Base-by-base conservation (phyloP, 768 basidiomycete genomes). In the Holtermanniella nyarrowii region DNA sequence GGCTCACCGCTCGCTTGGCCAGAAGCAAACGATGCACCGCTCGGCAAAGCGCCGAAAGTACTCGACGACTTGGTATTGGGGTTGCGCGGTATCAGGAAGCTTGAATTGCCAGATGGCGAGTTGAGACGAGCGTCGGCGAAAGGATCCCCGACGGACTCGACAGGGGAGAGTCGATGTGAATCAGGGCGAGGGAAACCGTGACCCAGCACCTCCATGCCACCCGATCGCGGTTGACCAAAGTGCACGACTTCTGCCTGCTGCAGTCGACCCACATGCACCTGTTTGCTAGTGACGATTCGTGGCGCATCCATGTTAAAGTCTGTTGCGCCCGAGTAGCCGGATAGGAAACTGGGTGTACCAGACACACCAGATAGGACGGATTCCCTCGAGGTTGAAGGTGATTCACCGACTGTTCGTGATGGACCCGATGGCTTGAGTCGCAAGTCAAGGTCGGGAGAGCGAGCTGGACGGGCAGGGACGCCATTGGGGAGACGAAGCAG, bases 191-290 rank as follows among this genome's bases (percentile, higher is more conserved):
- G 31, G 31, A 37, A 37, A 16, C 31, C 49, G n/a, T 44, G 14
- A 5, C 49, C 42, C n/a, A 50, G 22, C 11, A 44, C 40, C 20
- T 50, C 49, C 49, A 50, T 50, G 20, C 22, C 41, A 16, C 40
- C 44, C 21, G 26, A 21, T 16, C n/a, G 20, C 18, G 45, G 45
- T 46, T 21, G 13, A 21, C 58, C 61, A 13, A 67, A 57, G 5
- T 61, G 59, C 3, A 71, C 67, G 26, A 71, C 59, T 44, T 69
- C 69, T 46, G 69, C 69, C 37, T 65, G 63, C 50, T 69, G 67
- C 16, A 65, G 42, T 23, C 61, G 44, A 16, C 69, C 67, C 23
- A 69, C 26, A 21, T 69, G 67, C 22, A 71, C 69, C 22, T 71
- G 63, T 24, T 58, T 59, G 4, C 54, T 55, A 1, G 69, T 71